phyloP scores from a whole-genome alignment of 2,329 filamentous ascomycete species.

The Diplodia intermedia region DNA sequence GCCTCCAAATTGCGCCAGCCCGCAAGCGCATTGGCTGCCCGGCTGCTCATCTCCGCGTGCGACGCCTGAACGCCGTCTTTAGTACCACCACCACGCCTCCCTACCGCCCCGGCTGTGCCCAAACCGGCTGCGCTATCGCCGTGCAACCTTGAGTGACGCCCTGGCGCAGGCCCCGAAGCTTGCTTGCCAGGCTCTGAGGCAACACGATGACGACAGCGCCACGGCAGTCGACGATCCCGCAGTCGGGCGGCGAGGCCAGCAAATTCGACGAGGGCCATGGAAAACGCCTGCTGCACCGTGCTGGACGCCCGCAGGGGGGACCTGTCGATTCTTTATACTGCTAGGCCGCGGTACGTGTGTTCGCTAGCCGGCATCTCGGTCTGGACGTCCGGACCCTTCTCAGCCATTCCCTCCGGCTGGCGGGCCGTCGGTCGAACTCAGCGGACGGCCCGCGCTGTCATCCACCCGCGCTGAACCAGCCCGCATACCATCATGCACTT shows the following conservation, averaged over 20 bases:
- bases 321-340: constrained; percentile 17
- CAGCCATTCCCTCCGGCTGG: background rate
- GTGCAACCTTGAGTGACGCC: constrained; percentile 16
- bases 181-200: background rate
- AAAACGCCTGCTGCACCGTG: constrained; percentile 1
- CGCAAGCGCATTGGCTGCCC: constrained; percentile 27
- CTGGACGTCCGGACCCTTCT: background rate
- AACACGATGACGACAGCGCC: constrained; percentile 14
- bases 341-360: background rate
- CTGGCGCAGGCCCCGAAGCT: background rate
- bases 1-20: constrained; percentile 23
- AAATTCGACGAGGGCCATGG: background rate
- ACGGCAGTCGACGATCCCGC: too few relatives aligned
- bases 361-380: background rate
- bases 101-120: constrained; percentile 3
- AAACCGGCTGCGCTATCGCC: constrained; percentile 15
- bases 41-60: constrained; percentile 27
- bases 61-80: constrained; percentile 22
- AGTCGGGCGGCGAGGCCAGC: background rate
- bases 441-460: constrained; percentile 17
- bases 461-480: constrained; percentile 16
- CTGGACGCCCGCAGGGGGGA: background rate
- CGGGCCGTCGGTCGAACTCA: constrained; percentile 23
- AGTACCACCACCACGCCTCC: constrained; percentile 20
- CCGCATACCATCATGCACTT: background rate